Evolutionary conservation across 148 eudicot genomes (phyloP).

Genomic region (Pouteria glomerata): DNA sequence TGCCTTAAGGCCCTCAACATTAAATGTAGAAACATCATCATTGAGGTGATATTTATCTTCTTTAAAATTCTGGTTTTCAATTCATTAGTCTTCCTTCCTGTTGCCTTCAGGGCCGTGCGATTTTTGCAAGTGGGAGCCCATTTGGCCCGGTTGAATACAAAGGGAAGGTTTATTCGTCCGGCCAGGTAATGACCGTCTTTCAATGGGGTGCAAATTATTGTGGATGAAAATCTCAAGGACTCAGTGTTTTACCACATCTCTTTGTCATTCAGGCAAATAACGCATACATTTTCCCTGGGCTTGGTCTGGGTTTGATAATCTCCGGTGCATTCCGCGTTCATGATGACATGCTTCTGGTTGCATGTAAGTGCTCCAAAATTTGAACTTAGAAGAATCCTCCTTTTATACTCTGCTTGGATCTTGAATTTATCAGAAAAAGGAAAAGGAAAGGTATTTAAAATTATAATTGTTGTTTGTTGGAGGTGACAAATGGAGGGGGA

Average conservation of each 20-base stretch:
- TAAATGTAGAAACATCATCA: neutral
- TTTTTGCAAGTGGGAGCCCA: constrained; percentile 96
- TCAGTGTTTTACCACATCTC: constrained; percentile 11
- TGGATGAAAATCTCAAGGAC: constrained; percentile 1
- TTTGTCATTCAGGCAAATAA: constrained; percentile 66
- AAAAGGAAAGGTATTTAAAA: too few species aligned
- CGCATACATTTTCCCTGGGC: constrained; percentile 96
- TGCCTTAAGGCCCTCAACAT: neutral
- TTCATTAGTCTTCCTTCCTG: constrained; percentile 8
- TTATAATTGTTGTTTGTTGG: too few species aligned
- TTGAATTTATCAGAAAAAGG: too few species aligned
- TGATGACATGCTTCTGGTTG: constrained; percentile 96
- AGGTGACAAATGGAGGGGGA: too few species aligned
- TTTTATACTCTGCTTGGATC: too few species aligned
- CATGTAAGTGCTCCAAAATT: constrained; percentile 56
- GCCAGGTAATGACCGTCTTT: constrained; percentile 53
- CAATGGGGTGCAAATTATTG: neutral
- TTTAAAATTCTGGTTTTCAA: neutral
- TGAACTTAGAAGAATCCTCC: neutral
- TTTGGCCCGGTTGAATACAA: constrained; percentile 70
- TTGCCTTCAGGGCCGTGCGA: constrained; percentile 74
- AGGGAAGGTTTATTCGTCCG: constrained; percentile 62
- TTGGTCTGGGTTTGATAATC: constrained; percentile 90
- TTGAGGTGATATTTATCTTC: neutral
- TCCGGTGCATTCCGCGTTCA: constrained; percentile 99